Evolutionary conservation across 2,329 filamentous ascomycete genomes (phyloP).

Genomic region (Exophiala calicioides): DNA sequence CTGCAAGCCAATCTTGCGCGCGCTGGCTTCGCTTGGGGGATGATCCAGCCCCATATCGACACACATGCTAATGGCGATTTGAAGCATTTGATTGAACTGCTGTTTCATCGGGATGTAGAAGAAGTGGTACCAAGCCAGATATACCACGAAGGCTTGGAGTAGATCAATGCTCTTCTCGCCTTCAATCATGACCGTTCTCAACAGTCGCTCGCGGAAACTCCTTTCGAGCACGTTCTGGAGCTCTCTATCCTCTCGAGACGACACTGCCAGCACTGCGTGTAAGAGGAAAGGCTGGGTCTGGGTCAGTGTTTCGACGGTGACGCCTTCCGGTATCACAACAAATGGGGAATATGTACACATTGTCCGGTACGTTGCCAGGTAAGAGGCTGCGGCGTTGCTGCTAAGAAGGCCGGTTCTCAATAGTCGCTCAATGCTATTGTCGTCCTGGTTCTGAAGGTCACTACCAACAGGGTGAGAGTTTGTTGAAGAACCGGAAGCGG

Average conservation of each 20-base stretch:
- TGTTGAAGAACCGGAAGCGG: too few species aligned
- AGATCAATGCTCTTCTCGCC: conserved; percentile 39
- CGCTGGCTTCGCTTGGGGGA: background rate
- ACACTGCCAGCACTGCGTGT: conserved; percentile 36
- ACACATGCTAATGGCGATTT: conserved; percentile 12
- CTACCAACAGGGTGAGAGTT: too few species aligned
- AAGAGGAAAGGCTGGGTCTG: conserved; percentile 38
- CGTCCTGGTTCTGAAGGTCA: too few species aligned
- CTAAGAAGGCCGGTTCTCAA: too few species aligned
- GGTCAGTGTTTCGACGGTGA: conserved; percentile 2
- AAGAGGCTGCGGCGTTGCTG: background rate
- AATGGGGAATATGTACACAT: conserved; percentile 8
- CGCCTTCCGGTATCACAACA: background rate
- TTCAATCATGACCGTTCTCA: conserved; percentile 34
- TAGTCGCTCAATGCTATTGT: too few species aligned
- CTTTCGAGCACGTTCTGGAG: conserved; percentile 34
- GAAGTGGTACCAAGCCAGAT: conserved; percentile 38
- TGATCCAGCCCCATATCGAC: conserved; percentile 8
- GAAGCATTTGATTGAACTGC: conserved; percentile 11
- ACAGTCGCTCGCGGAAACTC: conserved; percentile 33
- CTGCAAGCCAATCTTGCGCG: background rate
- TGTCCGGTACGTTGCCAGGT: background rate
- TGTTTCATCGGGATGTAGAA: conserved; percentile 17
- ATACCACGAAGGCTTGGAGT: conserved; percentile 41
- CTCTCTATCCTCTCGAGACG: conserved; percentile 27